Conservation (phyloP, 2,329 filamentous ascomycete species). For the Diplodia sapinea region DNA sequence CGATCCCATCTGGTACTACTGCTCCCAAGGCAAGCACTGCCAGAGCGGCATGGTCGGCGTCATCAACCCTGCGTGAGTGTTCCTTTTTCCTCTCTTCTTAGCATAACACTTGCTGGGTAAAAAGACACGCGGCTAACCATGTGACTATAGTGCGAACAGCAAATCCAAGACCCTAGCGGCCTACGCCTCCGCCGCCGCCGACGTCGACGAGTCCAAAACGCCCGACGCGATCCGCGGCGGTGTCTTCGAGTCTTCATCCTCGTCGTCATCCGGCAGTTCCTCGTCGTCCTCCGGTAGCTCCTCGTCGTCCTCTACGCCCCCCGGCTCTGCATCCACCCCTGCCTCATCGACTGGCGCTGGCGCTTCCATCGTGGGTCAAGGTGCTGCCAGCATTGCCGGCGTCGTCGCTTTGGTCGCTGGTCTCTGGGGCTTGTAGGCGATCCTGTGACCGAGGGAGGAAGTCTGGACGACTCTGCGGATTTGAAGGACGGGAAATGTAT, state of each 20-base stretch:
- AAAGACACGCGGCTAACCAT: too few species aligned
- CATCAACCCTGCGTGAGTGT: conserved; percentile 47
- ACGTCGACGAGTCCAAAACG: conserved; percentile 37
- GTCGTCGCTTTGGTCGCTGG: conserved; percentile 24
- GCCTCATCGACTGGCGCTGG: conserved; percentile 28
- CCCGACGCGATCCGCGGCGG: conserved; percentile 38
- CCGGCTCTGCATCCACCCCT: conserved; percentile 33
- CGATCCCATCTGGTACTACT: conserved; percentile 50
- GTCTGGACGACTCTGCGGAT: background rate
- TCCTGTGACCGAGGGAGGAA: too few species aligned
- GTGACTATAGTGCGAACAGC: conserved; percentile 33
- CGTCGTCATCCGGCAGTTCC: conserved; percentile 25
- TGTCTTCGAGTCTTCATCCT: conserved; percentile 34
- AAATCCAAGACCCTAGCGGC: conserved; percentile 33
- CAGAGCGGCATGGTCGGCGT: conserved; percentile 49
- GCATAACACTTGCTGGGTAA: too few species aligned
- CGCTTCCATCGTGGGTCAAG: conserved; percentile 38
- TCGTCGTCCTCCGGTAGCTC: conserved; percentile 31
- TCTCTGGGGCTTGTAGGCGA: conserved; percentile 21
- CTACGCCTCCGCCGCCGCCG: conserved; percentile 38
- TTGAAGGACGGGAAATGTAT: background rate
- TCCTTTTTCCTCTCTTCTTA: background rate
- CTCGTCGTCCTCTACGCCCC: conserved; percentile 31
- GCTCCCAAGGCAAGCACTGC: conserved; percentile 48
- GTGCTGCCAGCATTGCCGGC: conserved; percentile 4